These are phyloP conservation scores for Patellaria atrata DNA, from an alignment of 495 filamentous ascomycete species.

Conservation along the genomic window DNA sequence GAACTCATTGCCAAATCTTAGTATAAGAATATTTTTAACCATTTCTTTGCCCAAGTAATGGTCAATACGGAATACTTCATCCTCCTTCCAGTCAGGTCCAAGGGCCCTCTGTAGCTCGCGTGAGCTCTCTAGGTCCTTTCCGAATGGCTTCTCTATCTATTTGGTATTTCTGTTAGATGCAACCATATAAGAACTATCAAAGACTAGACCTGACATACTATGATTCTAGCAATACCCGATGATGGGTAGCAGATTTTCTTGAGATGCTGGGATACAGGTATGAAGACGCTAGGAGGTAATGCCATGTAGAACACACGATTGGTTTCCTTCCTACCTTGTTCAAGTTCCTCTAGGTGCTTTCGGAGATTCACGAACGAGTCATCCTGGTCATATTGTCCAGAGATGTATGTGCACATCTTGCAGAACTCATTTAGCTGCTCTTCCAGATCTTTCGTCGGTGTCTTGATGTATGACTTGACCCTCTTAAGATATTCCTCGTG, in stretches of 20 bases:
- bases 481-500: slow-evolving; percentile 84
- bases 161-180: not conserved
- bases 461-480: slow-evolving; percentile 97
- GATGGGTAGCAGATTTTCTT: slow-evolving; percentile 93
- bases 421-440: slow-evolving; percentile 86
- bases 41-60: slow-evolving; percentile 99
- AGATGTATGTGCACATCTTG: slow-evolving; percentile 77
- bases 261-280: slow-evolving; percentile 86
- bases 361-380: slow-evolving; percentile 82
- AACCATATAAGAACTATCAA: no score
- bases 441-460: slow-evolving; percentile 93
- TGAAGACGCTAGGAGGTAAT: slow-evolving; percentile 94
- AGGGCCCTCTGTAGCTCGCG: slow-evolving; percentile 89
- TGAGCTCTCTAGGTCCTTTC: slow-evolving; percentile 89
- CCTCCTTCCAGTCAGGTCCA: slow-evolving; percentile 96
- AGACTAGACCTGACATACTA: slow-evolving; percentile 56
- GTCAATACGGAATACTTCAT: slow-evolving; percentile 98
- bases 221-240: slow-evolving; percentile 79
- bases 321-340: slow-evolving; percentile 66
- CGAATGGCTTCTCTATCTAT: slow-evolving; percentile 98
- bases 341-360: slow-evolving; percentile 78
- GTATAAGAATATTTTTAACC: slow-evolving; percentile 99
- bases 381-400: slow-evolving; percentile 94
- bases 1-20: slow-evolving; percentile 98
- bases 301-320: slow-evolving; percentile 99